phyloP scores from a whole-genome alignment of 2,329 filamentous ascomycete genomes.

The Myriosclerotinia scirpicola region DNA sequence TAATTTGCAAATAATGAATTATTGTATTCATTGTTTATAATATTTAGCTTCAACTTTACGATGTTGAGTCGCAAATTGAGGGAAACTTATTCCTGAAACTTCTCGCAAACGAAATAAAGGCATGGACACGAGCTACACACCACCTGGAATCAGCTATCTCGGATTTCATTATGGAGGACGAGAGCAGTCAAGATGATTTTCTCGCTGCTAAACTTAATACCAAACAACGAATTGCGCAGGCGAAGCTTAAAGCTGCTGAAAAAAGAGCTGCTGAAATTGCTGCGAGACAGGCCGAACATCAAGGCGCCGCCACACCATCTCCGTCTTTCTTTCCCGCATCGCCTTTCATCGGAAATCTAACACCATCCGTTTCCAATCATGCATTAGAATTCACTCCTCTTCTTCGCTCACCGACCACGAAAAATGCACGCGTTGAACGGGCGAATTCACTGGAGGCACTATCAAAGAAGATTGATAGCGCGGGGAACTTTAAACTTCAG shows the following conservation, averaged over 20 bases:
- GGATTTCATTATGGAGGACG: background rate
- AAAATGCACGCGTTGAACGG: background rate
- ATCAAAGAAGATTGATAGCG: conserved; percentile 1
- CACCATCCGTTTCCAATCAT: background rate
- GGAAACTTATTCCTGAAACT: no score
- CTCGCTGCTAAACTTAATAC: background rate
- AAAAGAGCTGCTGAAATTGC: conserved; percentile 2
- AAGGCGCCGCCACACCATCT: background rate
- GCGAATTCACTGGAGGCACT: background rate
- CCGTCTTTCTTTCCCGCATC: background rate
- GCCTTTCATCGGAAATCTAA: background rate
- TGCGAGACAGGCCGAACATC: conserved; percentile 2
- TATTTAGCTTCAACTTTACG: no score
- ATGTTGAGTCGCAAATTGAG: no score
- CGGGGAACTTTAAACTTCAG: conserved; percentile 2
- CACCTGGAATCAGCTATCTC: background rate
- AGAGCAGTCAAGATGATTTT: no score
- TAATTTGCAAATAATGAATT: no score
- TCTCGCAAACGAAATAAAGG: no score
- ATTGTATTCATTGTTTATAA: no score
- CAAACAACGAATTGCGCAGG: conserved; percentile 8
- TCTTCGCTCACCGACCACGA: background rate
- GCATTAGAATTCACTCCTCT: background rate
- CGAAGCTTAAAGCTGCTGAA: background rate
- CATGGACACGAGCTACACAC: background rate